Conservation (phyloP, 2,329 filamentous ascomycete genomes). For the Elsinoe perseae region DNA sequence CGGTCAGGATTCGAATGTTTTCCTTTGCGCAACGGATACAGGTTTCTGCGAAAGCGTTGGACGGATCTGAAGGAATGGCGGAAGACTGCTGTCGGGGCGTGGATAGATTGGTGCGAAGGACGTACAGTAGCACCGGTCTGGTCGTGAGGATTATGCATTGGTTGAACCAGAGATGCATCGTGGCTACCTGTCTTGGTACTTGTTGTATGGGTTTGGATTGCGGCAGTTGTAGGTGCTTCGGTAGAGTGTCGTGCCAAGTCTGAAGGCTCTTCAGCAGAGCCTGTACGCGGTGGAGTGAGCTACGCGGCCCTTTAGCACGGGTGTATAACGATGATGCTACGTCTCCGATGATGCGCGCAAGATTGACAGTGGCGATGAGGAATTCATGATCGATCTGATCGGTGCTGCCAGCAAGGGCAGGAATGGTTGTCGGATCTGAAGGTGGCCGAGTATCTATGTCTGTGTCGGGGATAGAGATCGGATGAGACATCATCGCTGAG, state of each 20-base stretch:
- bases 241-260: slow-evolving; percentile 33
- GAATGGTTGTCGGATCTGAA: slow-evolving; percentile 29
- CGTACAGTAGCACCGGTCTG: slow-evolving; percentile 30
- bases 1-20: slow-evolving; percentile 37
- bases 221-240: slow-evolving; percentile 29
- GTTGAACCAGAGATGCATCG: slow-evolving; percentile 32
- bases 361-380: slow-evolving; percentile 34
- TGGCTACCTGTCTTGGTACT: slow-evolving; percentile 26
- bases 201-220: slow-evolving; percentile 22
- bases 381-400: slow-evolving; percentile 34
- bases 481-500: slow-evolving; percentile 30
- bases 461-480: slow-evolving; percentile 28
- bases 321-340: slow-evolving; percentile 27
- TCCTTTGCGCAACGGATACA: slow-evolving; percentile 41
- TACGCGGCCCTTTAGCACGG: slow-evolving; percentile 24
- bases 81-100: slow-evolving; percentile 14
- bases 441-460: slow-evolving; percentile 38
- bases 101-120: slow-evolving; percentile 23
- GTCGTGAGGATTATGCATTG: slow-evolving; percentile 30
- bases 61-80: slow-evolving; percentile 17
- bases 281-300: slow-evolving; percentile 34
- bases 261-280: slow-evolving; percentile 31
- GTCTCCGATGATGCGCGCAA: slow-evolving; percentile 31
- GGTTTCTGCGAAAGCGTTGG: slow-evolving; percentile 24
- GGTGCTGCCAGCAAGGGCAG: slow-evolving; percentile 16